A percentile compares a stretch with the other conserved stretches of the same genome.
Evolutionary conservation across 2,329 filamentous ascomycete genomes (phyloP).

Genomic region (Biscogniauxia marginata): DNA sequence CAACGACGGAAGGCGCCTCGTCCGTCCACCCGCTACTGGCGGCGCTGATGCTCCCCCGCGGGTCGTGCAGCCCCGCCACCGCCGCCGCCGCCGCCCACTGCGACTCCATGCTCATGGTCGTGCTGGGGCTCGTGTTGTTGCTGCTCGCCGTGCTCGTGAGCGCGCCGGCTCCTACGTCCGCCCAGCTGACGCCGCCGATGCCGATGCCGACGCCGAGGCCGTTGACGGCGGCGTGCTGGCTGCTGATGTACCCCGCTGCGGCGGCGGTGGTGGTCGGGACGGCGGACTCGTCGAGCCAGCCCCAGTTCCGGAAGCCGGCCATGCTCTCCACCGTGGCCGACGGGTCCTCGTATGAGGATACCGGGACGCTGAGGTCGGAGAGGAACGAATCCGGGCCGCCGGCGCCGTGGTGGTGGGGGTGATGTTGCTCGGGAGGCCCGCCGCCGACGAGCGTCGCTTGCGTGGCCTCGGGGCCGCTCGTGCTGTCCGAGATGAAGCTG

Average conservation of each 20-base stretch:
- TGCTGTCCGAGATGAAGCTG: constrained; percentile 37
- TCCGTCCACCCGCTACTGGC: constrained; percentile 9
- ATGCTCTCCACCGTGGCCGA: constrained; percentile 7
- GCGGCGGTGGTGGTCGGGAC: background rate
- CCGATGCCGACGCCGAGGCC: too few relatives aligned
- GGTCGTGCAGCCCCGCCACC: constrained; percentile 2
- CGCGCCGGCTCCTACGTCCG: too few relatives aligned
- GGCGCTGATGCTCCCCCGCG: background rate
- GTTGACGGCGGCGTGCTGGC: too few relatives aligned
- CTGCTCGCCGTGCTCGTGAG: too few relatives aligned
- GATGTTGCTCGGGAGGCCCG: too few relatives aligned
- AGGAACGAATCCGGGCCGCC: constrained; percentile 30
- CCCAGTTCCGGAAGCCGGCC: constrained; percentile 13
- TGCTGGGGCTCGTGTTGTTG: background rate
- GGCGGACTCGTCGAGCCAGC: background rate
- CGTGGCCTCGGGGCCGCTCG: constrained; percentile 30
- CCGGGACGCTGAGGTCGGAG: constrained; percentile 23
- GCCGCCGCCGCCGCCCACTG: background rate
- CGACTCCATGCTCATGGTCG: background rate
- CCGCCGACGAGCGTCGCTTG: constrained; percentile 24
- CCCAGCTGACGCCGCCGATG: too few relatives aligned
- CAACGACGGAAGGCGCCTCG: background rate
- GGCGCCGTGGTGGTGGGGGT: constrained; percentile 2
- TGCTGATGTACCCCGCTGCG: too few relatives aligned
- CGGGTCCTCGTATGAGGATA: constrained; percentile 16